Evolutionary conservation across 371 early-diverging fungal species (phyloP).

Genomic region (Sporodiniella umbellata): DNA sequence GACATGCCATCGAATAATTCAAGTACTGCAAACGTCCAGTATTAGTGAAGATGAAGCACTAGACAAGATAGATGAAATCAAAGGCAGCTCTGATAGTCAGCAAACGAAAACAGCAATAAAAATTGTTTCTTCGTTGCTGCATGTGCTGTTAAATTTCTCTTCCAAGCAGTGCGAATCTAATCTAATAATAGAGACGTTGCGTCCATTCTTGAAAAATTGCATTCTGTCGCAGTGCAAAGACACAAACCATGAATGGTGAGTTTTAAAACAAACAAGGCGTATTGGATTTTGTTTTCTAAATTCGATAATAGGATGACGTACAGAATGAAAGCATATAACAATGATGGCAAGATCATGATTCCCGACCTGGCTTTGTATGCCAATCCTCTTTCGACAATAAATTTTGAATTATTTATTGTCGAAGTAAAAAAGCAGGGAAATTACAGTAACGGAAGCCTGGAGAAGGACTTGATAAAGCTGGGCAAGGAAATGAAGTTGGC

Average conservation of each 20-base stretch:
- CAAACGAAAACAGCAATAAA: not conserved
- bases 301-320: constrained; percentile 7
- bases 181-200: constrained; percentile 2
- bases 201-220: not conserved
- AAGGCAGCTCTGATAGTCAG: not conserved
- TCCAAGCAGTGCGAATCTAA: not conserved
- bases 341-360: constrained; percentile 9
- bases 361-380: constrained; percentile 11
- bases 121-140: not conserved
- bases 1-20: not conserved
- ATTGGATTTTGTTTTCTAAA: not conserved
- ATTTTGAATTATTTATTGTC: constrained; percentile 12
- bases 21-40: not conserved
- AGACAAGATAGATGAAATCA: not conserved
- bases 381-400: constrained; percentile 7
- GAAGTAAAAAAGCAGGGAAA: constrained; percentile 17
- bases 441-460: constrained; percentile 4
- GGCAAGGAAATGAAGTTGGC: constrained; percentile 15
- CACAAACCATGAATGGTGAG: constrained; percentile 3
- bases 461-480: constrained; percentile 8
- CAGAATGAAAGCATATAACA: not conserved
- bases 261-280: constrained; percentile 1
- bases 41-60: not conserved
- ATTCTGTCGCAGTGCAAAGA: not conserved
- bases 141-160: not conserved